These are phyloP conservation scores for Curvularia eragrostidis DNA, from an alignment of 2,329 filamentous ascomycete species.

Conservation along the genomic window DNA sequence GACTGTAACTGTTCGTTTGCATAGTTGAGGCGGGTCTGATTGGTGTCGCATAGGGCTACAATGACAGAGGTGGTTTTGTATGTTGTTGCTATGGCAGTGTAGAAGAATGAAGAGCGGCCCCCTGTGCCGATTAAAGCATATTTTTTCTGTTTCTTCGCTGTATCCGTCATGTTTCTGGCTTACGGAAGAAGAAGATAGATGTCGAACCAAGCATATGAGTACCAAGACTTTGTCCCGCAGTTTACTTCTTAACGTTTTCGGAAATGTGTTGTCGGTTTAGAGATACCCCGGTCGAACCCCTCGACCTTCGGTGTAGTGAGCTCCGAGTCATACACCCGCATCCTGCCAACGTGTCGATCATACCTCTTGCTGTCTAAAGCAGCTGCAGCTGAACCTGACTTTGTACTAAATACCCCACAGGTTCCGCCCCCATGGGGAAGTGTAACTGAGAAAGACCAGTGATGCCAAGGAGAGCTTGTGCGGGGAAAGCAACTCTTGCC, in stretches of 20 bases:
- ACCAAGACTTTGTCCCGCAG: conserved; percentile 6
- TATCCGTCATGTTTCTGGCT: conserved; percentile 18
- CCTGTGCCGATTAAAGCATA: conserved; percentile 67
- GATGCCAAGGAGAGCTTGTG: not conserved
- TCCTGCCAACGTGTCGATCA: conserved; percentile 12
- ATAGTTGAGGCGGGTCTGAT: conserved; percentile 65
- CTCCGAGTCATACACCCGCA: conserved; percentile 14
- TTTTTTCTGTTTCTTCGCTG: conserved; percentile 23
- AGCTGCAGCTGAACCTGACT: conserved; percentile 1
- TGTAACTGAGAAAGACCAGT: not conserved
- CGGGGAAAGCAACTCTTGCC: conserved; percentile 15
- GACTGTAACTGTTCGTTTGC: conserved; percentile 59
- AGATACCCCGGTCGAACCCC: conserved; percentile 11
- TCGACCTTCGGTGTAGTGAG: conserved; percentile 19
- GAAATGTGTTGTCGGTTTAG: conserved; percentile 17
- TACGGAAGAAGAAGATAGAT: not conserved
- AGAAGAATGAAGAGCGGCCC: conserved; percentile 67
- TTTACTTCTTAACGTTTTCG: conserved; percentile 15
- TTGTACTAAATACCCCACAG: conserved; percentile 12
- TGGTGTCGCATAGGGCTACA: conserved; percentile 66
- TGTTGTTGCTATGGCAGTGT: conserved; percentile 62
- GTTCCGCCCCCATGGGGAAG: conserved; percentile 16
- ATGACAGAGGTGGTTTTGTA: conserved; percentile 60
- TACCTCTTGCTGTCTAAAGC: conserved; percentile 9
- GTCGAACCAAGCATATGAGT: not conserved